phyloP scores from a whole-genome alignment of 352 stramenopile genomes.

The Pythium monospermum region DNA sequence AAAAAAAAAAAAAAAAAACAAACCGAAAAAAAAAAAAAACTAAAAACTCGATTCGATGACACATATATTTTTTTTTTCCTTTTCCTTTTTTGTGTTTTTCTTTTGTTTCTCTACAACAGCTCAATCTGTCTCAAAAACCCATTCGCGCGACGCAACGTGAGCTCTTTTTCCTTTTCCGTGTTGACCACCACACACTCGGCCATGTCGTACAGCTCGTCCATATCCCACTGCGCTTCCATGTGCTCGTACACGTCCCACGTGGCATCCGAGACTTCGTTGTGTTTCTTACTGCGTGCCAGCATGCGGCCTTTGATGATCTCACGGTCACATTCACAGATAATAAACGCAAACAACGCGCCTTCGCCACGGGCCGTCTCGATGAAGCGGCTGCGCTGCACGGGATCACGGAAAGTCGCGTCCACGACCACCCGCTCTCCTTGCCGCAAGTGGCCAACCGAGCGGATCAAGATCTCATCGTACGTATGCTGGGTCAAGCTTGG shows the following conservation, averaged over 20 bases:
- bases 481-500: slow-evolving; percentile 49
- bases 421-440: slow-evolving; percentile 52
- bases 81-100: neutral
- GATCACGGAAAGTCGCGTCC: slow-evolving; percentile 59
- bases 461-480: slow-evolving; percentile 56
- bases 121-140: slow-evolving; percentile 54
- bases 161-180: slow-evolving; percentile 69
- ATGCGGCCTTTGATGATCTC: slow-evolving; percentile 64
- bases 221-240: slow-evolving; percentile 50
- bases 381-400: slow-evolving; percentile 35
- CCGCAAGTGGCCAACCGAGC: slow-evolving; percentile 28
- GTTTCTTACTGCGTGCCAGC: slow-evolving; percentile 31
- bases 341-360: slow-evolving; percentile 44
- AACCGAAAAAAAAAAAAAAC: too few species aligned
- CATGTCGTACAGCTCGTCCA: slow-evolving; percentile 30
- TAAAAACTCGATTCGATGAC: neutral
- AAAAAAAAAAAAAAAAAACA: too few species aligned
- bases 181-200: slow-evolving; percentile 47
- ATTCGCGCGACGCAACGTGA: slow-evolving; percentile 48
- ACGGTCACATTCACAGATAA: slow-evolving; percentile 61
- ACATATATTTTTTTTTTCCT: neutral
- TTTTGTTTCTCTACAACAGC: slow-evolving; percentile 18
- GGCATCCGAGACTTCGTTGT: slow-evolving; percentile 57
- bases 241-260: slow-evolving; percentile 63
- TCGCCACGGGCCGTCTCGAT: slow-evolving; percentile 34